Percentiles rank a stretch among this genome's conserved stretches.
Conservation (phyloP, 179 eudicot species). For the Silene noctiflora region DNA sequence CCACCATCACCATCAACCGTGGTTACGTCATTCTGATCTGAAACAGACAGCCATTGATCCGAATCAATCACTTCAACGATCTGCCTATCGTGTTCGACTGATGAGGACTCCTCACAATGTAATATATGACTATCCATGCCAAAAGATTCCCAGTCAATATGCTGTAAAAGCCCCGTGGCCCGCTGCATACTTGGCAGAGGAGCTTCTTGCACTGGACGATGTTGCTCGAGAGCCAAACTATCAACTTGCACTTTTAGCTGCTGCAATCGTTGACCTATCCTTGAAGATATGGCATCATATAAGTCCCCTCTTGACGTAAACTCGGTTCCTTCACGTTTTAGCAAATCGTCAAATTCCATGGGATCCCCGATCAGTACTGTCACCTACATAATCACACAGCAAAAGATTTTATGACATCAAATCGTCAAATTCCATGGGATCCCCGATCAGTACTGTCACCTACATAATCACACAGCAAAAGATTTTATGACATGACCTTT, state of each 20-base stretch:
- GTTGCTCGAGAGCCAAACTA: conserved; percentile 54
- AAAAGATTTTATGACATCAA: conserved; percentile 15
- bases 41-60: conserved; percentile 25
- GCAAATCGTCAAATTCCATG: conserved; percentile 66
- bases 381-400: conserved; percentile 46
- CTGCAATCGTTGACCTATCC: conserved; percentile 60
- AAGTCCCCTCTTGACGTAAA: conserved; percentile 46
- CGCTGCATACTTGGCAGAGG: conserved; percentile 34
- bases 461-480: conserved; percentile 26
- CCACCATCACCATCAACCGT: conserved; percentile 38
- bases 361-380: conserved; percentile 96
- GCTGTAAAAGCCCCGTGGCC: conserved; percentile 52
- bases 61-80: conserved; percentile 10
- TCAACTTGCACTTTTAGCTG: conserved; percentile 65
- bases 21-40: conserved; percentile 24
- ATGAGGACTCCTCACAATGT: conserved; percentile 24
- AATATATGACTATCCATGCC: conserved; percentile 43
- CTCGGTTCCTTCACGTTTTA: conserved; percentile 32
- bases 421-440: conserved; percentile 80
- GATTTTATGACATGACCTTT: not conserved
- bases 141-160: conserved; percentile 69
- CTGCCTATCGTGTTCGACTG: conserved; percentile 7
- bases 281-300: conserved; percentile 66
- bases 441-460: conserved; percentile 95
- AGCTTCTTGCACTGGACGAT: conserved; percentile 32